phyloP scores from a whole-genome alignment of 345 rosid genomes.

The Aquilaria sinensis region DNA sequence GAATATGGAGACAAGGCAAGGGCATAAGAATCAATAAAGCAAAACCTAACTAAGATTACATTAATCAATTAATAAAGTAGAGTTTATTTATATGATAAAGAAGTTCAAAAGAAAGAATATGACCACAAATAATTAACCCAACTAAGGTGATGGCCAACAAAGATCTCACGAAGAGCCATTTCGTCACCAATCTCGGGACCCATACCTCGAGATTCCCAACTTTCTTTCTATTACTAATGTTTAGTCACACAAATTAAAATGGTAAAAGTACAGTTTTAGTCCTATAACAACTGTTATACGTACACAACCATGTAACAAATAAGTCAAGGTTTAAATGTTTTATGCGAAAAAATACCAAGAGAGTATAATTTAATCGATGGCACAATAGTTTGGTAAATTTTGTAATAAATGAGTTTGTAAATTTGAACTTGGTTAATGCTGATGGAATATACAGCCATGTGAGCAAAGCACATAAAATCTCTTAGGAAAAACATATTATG shows the following conservation, averaged over 20 bases:
- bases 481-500: too few relatives aligned
- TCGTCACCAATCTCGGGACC: slow-evolving; percentile 29
- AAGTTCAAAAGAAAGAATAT: neutral
- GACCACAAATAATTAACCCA: slow-evolving; percentile 23
- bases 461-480: too few relatives aligned
- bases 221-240: slow-evolving; percentile 15
- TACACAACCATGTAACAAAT: too few relatives aligned
- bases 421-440: too few relatives aligned
- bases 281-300: too few relatives aligned
- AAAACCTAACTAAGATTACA: slow-evolving; percentile 13
- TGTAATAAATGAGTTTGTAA: too few relatives aligned
- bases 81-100: neutral
- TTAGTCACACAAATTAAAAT: neutral
- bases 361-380: too few relatives aligned
- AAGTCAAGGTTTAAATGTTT: too few relatives aligned
- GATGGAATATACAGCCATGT: too few relatives aligned
- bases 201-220: slow-evolving; percentile 41
- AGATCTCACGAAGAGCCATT: slow-evolving; percentile 27
- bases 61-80: neutral
- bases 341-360: too few relatives aligned
- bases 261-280: too few relatives aligned
- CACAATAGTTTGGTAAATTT: too few relatives aligned
- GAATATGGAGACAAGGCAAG: slow-evolving; percentile 32
- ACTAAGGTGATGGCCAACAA: neutral
- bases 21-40: slow-evolving; percentile 35